phyloP scores from a whole-genome alignment of 108 stramenopile species.

The Fragilariopsis cylindrus region DNA sequence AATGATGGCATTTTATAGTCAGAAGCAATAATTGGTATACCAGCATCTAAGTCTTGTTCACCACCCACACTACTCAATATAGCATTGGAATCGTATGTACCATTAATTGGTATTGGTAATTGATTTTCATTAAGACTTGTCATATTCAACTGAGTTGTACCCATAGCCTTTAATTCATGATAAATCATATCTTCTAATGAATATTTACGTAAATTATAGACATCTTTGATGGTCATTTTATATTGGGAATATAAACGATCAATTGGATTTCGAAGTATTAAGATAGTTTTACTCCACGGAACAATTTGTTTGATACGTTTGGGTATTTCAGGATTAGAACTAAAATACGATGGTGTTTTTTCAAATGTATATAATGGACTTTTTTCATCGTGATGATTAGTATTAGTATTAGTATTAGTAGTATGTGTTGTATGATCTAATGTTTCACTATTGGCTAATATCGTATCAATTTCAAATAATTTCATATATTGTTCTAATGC shows the following conservation, averaged over 20 bases:
- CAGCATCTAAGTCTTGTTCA: too few species aligned
- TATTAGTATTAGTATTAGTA: slow-evolving; percentile 2
- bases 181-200: slow-evolving; percentile 2
- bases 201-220: background rate
- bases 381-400: background rate
- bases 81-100: background rate
- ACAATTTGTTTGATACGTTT: slow-evolving; percentile 6
- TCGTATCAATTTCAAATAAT: background rate
- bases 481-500: slow-evolving; percentile 9
- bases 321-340: background rate
- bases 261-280: slow-evolving; percentile 87
- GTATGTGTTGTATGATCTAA: slow-evolving; percentile 13
- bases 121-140: background rate
- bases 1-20: slow-evolving; percentile 2
- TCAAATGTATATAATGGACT: slow-evolving; percentile 21
- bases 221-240: slow-evolving; percentile 57
- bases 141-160: background rate
- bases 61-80: background rate
- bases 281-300: slow-evolving; percentile 53
- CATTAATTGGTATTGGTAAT: background rate
- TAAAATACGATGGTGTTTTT: slow-evolving; percentile 61
- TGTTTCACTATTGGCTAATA: slow-evolving; percentile 1
- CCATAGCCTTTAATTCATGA: slow-evolving; percentile 14
- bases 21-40: background rate
- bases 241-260: slow-evolving; percentile 80